Evolutionary conservation across 441 rosid genomes (phyloP), one percentile per base, ranked within the genome.

Genomic region (Pelargonium fulgidum): DNA sequence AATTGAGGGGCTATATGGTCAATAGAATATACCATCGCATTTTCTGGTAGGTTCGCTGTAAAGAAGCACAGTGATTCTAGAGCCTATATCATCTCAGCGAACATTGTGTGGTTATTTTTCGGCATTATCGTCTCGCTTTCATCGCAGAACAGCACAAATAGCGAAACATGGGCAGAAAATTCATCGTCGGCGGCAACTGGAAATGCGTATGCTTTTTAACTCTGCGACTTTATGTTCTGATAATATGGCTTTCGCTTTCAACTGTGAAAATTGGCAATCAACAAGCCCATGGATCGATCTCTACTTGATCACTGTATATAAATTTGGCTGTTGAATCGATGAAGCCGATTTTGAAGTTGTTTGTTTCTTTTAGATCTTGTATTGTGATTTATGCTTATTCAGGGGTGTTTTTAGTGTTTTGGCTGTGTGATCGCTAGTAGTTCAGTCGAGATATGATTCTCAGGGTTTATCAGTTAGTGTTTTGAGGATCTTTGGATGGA

Each of bases 171-270:
- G 87, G 66, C 73, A 78, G 91, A 65, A 86, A 78, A 59, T 86
- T 88, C 83, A 83, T 86, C 80, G 84, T 88, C 79, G 91, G 88
- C 70, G 94, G 94, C 79, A 88, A 88, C 87, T 86, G 94, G 94
- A 88, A 88, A 88, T 86, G 91, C 74, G 89, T 86, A 82, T 3
- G 87, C 68, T 26, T 74, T 16, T 59, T 12, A 3, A 19, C 14
- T 36, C 10, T 26, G 17, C 3, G n/a, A 3, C 4, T 13, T 3
- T 13, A 13, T 50, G 5, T 3, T n/a, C n/a, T 1, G 14, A 13
- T 47, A 9, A 47, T 22, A 2, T 20, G 0, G 20, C 41, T 22
- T 61, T 29, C 3, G 0, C 19, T 39, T 66, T 22, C 44, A 16
- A 2, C 16, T 36, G 17, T 2, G 3, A 7, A 6, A 0, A 14